These are phyloP conservation scores for Magnusiomyces clavatus DNA, from an alignment of 1,139 yeast genomes.

Conservation along the genomic window DNA sequence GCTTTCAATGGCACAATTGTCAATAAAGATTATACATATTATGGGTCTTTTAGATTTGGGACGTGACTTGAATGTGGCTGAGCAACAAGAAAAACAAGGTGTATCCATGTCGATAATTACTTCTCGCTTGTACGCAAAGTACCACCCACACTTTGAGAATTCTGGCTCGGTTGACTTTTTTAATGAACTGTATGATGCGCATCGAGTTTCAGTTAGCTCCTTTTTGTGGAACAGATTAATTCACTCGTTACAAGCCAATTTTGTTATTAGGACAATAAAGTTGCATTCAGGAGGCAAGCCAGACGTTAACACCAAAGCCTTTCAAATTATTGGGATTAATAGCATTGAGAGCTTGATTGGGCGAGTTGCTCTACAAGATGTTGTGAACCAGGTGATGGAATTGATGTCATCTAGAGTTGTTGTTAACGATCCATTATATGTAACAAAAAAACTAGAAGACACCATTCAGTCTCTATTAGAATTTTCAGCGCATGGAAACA, in stretches of 20 bases:
- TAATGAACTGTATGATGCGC: not conserved
- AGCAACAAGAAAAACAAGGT: not conserved
- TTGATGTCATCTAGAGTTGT: not conserved
- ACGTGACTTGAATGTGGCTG: not conserved
- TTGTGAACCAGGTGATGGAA: not conserved
- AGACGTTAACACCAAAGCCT: not conserved
- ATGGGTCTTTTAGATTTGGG: not conserved
- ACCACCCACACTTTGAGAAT: not conserved
- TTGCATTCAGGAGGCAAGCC: not conserved
- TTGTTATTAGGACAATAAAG: not conserved
- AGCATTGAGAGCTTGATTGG: not conserved
- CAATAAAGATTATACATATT: not conserved
- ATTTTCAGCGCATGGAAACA: not conserved
- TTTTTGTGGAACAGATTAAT: not conserved
- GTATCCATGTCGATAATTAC: not conserved
- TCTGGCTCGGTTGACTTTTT: not conserved
- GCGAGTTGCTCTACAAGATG: not conserved
- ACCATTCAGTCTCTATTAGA: not conserved
- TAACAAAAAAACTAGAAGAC: not conserved
- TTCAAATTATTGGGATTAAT: not conserved
- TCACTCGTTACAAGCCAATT: not conserved
- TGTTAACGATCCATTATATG: slow-evolving; percentile 1
- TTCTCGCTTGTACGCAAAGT: not conserved
- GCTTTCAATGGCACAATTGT: not conserved
- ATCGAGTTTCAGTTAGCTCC: not conserved